Evolutionary conservation across 768 basidiomycete genomes (phyloP).

Genomic region (Boletus rufocinnamomeus): DNA sequence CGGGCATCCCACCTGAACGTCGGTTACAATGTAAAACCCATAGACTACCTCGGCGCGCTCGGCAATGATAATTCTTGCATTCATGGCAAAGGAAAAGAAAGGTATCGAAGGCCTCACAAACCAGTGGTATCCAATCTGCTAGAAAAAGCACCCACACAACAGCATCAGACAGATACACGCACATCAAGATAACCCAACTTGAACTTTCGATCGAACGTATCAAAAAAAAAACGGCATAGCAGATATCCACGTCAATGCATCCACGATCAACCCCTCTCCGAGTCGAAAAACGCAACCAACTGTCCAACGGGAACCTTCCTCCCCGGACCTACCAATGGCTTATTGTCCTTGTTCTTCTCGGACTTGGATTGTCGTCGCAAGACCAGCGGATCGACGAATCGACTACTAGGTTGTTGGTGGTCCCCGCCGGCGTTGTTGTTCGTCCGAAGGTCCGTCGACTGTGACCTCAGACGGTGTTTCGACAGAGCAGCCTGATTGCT

Average conservation of each 20-base stretch:
- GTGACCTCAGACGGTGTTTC: conserved; percentile 39
- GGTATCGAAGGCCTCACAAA: conserved; percentile 1
- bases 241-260: not conserved
- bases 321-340: conserved; percentile 37
- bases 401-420: conserved; percentile 22
- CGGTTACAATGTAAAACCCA: too few relatives aligned
- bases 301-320: conserved; percentile 76
- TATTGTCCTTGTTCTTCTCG: conserved; percentile 43
- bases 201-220: not conserved
- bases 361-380: conserved; percentile 63
- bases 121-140: not conserved
- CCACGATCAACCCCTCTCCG: conserved; percentile 23
- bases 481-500: conserved; percentile 30
- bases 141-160: not conserved
- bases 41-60: too few relatives aligned
- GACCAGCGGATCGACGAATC: conserved; percentile 79
- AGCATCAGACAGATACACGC: not conserved
- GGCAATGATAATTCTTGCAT: not conserved
- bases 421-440: conserved; percentile 22
- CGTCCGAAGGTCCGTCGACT: conserved; percentile 38
- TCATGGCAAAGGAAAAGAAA: not conserved
- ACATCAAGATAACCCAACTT: not conserved
- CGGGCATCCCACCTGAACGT: too few relatives aligned
- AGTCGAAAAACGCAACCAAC: conserved; percentile 83
- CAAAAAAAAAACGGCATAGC: not conserved